Percentiles rank a stretch among this genome's conserved stretches.
Evolutionary conservation across 257 asterid species (phyloP).

Genomic region (Penstemon barbatus): DNA sequence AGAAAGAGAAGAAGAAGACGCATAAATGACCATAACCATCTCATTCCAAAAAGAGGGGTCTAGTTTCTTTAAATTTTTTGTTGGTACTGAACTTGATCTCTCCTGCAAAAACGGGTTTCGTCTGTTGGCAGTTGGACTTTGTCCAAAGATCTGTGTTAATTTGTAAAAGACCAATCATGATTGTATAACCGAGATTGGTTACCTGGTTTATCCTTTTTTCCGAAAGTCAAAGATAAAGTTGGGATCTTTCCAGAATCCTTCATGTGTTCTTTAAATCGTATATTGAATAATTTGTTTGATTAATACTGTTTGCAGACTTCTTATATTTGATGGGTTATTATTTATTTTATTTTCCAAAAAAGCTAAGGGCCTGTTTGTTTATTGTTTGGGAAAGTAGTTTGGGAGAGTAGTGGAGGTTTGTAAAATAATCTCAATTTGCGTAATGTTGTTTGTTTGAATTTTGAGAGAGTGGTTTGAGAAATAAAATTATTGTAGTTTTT

Average conservation of each 20-base stretch:
- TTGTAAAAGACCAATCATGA: slow-evolving; percentile 22
- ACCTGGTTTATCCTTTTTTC: background rate
- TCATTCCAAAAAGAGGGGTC: slow-evolving; percentile 40
- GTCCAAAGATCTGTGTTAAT: background rate
- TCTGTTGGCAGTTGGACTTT: slow-evolving; percentile 24
- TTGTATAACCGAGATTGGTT: slow-evolving; percentile 9
- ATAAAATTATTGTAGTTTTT: too few species aligned
- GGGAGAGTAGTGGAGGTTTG: too few species aligned
- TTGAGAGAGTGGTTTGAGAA: too few species aligned
- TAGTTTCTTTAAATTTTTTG: background rate
- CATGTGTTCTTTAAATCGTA: too few species aligned
- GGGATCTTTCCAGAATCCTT: background rate
- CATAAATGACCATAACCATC: slow-evolving; percentile 33
- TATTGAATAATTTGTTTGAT: too few species aligned
- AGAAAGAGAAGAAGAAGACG: slow-evolving; percentile 39
- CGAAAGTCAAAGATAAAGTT: background rate
- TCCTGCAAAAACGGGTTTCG: slow-evolving; percentile 31
- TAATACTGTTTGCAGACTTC: too few species aligned
- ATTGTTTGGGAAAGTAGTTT: too few species aligned
- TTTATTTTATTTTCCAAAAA: background rate
- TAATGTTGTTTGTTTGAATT: too few species aligned
- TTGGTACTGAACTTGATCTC: slow-evolving; percentile 16
- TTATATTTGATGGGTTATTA: too few species aligned
- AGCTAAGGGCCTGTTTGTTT: too few species aligned
- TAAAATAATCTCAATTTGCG: too few species aligned